Base-by-base conservation (phyloP, 805 yeast species). In the Candida nitratophila region DNA sequence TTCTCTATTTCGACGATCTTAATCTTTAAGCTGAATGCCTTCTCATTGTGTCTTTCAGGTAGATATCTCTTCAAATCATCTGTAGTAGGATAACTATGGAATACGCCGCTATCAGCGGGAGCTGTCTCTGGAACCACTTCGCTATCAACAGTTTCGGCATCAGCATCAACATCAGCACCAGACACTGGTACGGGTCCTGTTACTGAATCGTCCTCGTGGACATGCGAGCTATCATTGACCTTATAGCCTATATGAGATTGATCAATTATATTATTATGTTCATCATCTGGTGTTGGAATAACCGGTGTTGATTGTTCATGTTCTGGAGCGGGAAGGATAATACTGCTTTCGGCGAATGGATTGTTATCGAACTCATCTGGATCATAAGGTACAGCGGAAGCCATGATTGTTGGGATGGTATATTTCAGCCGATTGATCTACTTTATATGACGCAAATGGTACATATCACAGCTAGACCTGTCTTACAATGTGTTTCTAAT, bases 1-100 rank as follows among this genome's bases (percentile, higher is more conserved):
- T 81, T 74, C 61, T 90, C 97, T 40, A 93, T 68, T 14, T 76
- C 84, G 2, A 75, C 73, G 3, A 91, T 81, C 42, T 71, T 76
- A 29, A 86, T 70, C 1, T 56, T 55, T 36, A 91, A 48, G 42
- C 52, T 58, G 48, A 71, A 73, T 43, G 64, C 46, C 19, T 43
- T 61, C 26, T 60, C 61, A 41, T 70, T 64, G 47, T 68, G 65
- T 49, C 82, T 56, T 51, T 77, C 83, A 1, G 83, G 83, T 12
- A 77, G 47, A 41, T 71, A 65, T 49, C 60, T 65, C 44, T 68
- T 67, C 33, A 76, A 50, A 44, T 75, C 79, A 8, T 59, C 59
- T 17, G 64, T 68, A 1, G 70, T 61, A 9, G 73, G 63, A 29
- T 44, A 51, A 29, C 48, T 47, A 44, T 55, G 53, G 44, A 62